Evolutionary conservation across 257 asterid species (phyloP).

Genomic region (Solanum pimpinellifolium): DNA sequence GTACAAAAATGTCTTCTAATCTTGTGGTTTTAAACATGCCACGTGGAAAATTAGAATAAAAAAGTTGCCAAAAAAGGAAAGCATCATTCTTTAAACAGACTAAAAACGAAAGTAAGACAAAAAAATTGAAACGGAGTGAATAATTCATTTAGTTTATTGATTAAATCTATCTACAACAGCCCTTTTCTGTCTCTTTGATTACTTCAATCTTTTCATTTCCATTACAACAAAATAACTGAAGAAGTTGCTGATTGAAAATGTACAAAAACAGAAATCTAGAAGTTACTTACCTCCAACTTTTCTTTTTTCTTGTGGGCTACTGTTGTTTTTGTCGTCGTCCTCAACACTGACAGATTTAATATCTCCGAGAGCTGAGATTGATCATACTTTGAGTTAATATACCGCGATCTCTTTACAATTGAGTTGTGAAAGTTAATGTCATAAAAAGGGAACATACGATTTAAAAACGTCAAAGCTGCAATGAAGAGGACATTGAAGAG

Average conservation of each 20-base stretch:
- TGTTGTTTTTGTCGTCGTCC: constrained; percentile 21
- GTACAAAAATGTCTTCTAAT: not conserved
- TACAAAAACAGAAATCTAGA: not conserved
- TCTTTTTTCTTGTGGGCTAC: not conserved
- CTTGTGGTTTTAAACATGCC: not conserved
- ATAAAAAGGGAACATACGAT: constrained; percentile 35
- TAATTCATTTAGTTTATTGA: not conserved
- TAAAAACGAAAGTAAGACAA: not conserved
- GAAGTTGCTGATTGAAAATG: not conserved
- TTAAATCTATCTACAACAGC: not conserved
- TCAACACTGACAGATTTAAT: constrained; percentile 36
- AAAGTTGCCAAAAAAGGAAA: not conserved
- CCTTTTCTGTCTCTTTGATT: not conserved
- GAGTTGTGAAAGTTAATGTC: not conserved
- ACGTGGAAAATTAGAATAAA: not conserved
- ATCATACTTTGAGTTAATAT: not conserved
- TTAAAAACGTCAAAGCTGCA: constrained; percentile 60
- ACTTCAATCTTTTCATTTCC: not conserved
- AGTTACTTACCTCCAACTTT: constrained; percentile 31
- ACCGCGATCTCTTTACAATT: not conserved
- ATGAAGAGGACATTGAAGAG: constrained; percentile 62
- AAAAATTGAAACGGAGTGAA: not conserved
- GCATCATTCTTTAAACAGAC: not conserved
- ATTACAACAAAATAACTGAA: not conserved
- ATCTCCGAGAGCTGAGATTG: constrained; percentile 58